phyloP scores from a whole-genome alignment of 75 land plant genomes.

The Sequoia sempervirens region DNA sequence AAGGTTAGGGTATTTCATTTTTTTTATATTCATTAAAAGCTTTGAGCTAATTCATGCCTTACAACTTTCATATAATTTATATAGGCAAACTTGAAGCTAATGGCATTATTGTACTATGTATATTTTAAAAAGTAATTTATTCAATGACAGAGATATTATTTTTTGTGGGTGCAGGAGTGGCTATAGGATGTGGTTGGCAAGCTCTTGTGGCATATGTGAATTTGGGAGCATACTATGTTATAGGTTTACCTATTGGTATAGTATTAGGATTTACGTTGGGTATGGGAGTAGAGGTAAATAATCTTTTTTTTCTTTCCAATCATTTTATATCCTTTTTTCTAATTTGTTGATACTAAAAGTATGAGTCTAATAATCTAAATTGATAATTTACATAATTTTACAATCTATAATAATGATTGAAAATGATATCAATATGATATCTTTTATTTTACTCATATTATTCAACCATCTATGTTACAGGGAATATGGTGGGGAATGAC shows the following conservation, averaged over 20 bases:
- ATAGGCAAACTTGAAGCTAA: too few relatives aligned
- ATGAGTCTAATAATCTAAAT: too few relatives aligned
- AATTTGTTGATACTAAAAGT: too few relatives aligned
- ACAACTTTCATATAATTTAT: too few relatives aligned
- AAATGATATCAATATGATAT: too few relatives aligned
- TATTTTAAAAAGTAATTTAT: too few relatives aligned
- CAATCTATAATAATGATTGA: too few relatives aligned
- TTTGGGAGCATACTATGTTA: conserved; percentile 7
- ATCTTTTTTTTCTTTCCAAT: neutral
- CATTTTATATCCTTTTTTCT: neutral
- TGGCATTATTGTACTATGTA: too few relatives aligned
- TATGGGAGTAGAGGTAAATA: conserved; percentile 8
- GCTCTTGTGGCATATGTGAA: conserved; percentile 17
- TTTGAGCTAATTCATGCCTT: too few relatives aligned
- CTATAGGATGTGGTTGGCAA: conserved; percentile 24
- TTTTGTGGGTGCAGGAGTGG: conserved; percentile 8
- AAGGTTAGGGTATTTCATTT: neutral
- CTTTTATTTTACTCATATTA: too few relatives aligned
- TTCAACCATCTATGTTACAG: neutral
- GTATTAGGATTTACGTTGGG: neutral
- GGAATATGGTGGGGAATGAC: conserved; percentile 38
- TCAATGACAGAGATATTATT: neutral
- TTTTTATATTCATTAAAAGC: neutral
- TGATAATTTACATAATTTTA: too few relatives aligned
- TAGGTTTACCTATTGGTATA: conserved; percentile 10